Evolutionary conservation across 1,139 yeast species (phyloP), one percentile per base, ranked within the genome.

Genomic region (Geotrichum citri-aurantii): DNA sequence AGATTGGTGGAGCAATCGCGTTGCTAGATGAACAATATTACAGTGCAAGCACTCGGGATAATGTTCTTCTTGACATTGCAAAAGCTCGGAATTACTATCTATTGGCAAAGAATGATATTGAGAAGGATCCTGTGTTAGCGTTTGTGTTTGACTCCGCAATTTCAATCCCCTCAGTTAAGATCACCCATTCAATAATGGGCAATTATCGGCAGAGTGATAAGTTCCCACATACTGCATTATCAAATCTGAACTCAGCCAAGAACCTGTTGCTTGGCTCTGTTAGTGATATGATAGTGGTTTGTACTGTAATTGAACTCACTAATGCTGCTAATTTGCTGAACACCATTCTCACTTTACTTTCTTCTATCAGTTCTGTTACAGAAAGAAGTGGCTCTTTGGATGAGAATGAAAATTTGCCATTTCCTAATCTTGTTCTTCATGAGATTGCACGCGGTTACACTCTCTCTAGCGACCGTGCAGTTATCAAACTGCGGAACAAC

Each of bases 101-200:
- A 10, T 53, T 60, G 27, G 74, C 74, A 1, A 59, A 59, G 27
- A 58, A 63, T 19, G 48, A 64, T 14, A 64, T 73, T 14, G 59
- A 62, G 46, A 59, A 64, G 7, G 82, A 80, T 63, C 80, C 83
- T 0, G 75, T 78, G 29, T 77, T 76, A 62, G 75, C 77, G n/a
- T 75, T 76, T 27, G 65, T 80, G 47, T 78, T 74, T 56, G 83
- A 80, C 53, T 78, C 83, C 1, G 80, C 80, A 0, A 66, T 79
- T 61, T 76, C 81, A 1, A 68, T 78, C 10, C 83, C 83, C 0
- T 75, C 79, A 3, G 64, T 65, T 12, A 47, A 46, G 23, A 46
- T 37, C 14, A 47, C 52, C 10, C 48, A 48, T 3, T 42, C 52
- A n/a, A 17, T 47, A 10, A 27, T 29, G 24, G 19, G n/a, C 40